Percentiles rank a stretch among this genome's conserved stretches.
These are phyloP conservation scores for Microbotryum lychnidis-dioicae DNA, from an alignment of 1,284 basidiomycete species.

Conservation along the genomic window DNA sequence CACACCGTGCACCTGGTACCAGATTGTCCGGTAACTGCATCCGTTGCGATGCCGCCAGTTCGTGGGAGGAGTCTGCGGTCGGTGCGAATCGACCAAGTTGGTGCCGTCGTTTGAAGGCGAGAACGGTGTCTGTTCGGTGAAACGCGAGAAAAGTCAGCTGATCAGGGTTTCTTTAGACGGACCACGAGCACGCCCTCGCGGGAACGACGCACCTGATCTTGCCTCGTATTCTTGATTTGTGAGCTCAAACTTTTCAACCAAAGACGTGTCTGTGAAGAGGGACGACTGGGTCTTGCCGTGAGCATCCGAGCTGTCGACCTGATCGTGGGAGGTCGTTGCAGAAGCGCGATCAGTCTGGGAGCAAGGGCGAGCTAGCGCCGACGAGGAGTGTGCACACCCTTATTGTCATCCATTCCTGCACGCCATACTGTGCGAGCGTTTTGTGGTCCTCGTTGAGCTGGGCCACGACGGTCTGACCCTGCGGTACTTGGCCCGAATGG, in stretches of 20 bases:
- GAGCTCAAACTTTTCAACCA: conserved; percentile 89
- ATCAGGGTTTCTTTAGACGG: too few species aligned
- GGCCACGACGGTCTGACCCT: conserved; percentile 45
- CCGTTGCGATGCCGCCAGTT: conserved; percentile 29
- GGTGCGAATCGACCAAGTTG: conserved; percentile 81
- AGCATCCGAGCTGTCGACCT: conserved; percentile 29
- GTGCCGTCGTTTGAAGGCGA: conserved; percentile 79
- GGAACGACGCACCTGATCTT: conserved; percentile 40
- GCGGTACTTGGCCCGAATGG: conserved; percentile 48
- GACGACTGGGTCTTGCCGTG: conserved; percentile 54
- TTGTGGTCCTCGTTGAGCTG: conserved; percentile 57
- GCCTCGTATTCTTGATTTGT: conserved; percentile 72
- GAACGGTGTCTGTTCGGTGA: conserved; percentile 62
- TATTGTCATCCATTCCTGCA: conserved; percentile 43
- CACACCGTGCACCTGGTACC: conserved; percentile 64
- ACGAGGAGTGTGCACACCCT: conserved; percentile 13
- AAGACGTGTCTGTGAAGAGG: conserved; percentile 70
- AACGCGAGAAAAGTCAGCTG: not conserved
- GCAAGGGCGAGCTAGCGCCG: not conserved
- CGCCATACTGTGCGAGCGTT: conserved; percentile 63
- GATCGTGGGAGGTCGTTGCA: not conserved
- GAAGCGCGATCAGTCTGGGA: not conserved
- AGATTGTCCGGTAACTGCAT: conserved; percentile 43
- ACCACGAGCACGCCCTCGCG: too few species aligned
- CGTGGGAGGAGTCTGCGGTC: conserved; percentile 23